These are phyloP conservation scores for Conoideocrella luteorostrata DNA, from an alignment of 2,329 filamentous ascomycete genomes.

Conservation along the genomic window DNA sequence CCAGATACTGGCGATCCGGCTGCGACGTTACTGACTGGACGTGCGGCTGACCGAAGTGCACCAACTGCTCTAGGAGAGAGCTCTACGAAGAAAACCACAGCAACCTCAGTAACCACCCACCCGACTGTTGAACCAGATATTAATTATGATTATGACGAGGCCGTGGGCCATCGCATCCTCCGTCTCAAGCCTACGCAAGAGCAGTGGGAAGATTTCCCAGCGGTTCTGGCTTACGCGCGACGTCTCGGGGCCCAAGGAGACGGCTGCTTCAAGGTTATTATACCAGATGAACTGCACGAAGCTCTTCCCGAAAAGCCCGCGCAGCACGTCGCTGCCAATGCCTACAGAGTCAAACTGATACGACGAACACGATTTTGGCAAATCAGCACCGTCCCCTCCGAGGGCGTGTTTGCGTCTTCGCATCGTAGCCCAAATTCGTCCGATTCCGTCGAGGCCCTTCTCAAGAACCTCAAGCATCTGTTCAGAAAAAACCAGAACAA, in stretches of 20 bases:
- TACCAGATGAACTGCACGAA: constrained; percentile 24
- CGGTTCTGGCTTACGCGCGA: constrained; percentile 27
- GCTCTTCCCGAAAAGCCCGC: constrained; percentile 25
- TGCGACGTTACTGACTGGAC: too few relatives aligned
- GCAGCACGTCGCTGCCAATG: constrained; percentile 26
- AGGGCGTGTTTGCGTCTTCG: constrained; percentile 23
- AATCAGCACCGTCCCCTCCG: constrained; percentile 27
- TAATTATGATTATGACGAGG: constrained; percentile 25
- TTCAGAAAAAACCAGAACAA: constrained; percentile 29
- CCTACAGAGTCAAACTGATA: constrained; percentile 28
- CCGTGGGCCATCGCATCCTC: constrained; percentile 23
- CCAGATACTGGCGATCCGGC: too few relatives aligned
- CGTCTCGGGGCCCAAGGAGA: constrained; percentile 24
- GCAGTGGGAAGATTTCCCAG: constrained; percentile 31
- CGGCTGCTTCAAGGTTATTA: constrained; percentile 32
- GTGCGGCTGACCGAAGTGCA: too few relatives aligned
- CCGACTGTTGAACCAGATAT: constrained; percentile 13
- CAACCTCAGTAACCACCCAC: too few relatives aligned
- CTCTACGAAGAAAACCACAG: too few relatives aligned
- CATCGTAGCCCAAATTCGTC: constrained; percentile 18
- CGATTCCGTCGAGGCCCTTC: constrained; percentile 19
- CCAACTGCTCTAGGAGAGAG: too few relatives aligned
- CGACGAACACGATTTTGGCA: constrained; percentile 30
- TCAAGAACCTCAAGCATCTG: constrained; percentile 28
- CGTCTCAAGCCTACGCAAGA: constrained; percentile 26